A percentile compares a stretch with the other conserved stretches of the same genome.
Conservation (phyloP, 306 rosid genomes). For the Psophocarpus tetragonolobus region DNA sequence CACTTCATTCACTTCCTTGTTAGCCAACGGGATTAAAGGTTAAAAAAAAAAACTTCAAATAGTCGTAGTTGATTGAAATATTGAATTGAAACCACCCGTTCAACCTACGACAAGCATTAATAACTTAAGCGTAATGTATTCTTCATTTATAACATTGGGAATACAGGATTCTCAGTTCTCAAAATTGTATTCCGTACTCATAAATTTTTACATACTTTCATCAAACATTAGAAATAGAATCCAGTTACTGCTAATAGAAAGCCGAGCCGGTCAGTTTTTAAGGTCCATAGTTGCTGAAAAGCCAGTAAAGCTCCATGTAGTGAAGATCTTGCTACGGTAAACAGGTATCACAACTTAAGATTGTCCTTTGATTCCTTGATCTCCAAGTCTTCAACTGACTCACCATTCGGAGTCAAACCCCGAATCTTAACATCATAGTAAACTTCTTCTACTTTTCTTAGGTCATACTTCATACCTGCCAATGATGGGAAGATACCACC, state of each 20-base stretch:
- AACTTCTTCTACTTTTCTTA: slow-evolving; percentile 87
- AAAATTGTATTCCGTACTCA: background rate
- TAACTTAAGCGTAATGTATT: background rate
- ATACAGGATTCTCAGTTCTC: slow-evolving; percentile 1
- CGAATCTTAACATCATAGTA: slow-evolving; percentile 93
- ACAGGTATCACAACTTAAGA: slow-evolving; percentile 11
- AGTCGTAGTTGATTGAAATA: background rate
- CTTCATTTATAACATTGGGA: slow-evolving; percentile 5
- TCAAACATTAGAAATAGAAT: slow-evolving; percentile 17
- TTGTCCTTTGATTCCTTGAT: slow-evolving; percentile 44
- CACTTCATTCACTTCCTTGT: background rate
- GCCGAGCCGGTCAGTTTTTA: background rate
- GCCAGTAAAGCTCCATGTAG: background rate
- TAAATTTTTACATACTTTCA: slow-evolving; percentile 17
- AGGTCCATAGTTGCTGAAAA: background rate
- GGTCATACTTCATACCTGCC: slow-evolving; percentile 95
- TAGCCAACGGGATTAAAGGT: background rate
- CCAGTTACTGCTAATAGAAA: slow-evolving; percentile 3
- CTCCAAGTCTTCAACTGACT: slow-evolving; percentile 40
- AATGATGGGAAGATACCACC: slow-evolving; percentile 12
- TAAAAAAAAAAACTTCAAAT: background rate
- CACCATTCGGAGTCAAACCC: slow-evolving; percentile 67
- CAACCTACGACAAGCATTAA: background rate
- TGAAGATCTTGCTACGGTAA: background rate
- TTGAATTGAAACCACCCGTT: background rate